A percentile compares a stretch with the other conserved stretches of the same genome.
These are phyloP conservation scores for Ascoidea tarda DNA, from an alignment of 805 yeast genomes.

Conservation along the genomic window DNA sequence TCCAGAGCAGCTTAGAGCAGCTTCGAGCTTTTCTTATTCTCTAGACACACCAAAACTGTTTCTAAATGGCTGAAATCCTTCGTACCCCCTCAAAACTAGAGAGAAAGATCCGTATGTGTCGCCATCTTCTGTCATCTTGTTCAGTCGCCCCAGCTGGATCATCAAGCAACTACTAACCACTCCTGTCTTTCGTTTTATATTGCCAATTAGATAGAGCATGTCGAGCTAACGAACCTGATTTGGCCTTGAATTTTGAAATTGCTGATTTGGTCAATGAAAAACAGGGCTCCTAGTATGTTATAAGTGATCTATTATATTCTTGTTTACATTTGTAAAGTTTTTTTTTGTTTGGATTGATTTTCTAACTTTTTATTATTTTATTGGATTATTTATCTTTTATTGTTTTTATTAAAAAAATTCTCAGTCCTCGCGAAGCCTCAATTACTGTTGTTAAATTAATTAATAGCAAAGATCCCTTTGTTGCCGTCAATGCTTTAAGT, in stretches of 20 bases:
- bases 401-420: neutral
- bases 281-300: constrained; percentile 50
- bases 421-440: constrained; percentile 78
- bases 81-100: too few relatives aligned
- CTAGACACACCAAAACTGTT: too few relatives aligned
- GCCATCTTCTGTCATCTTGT: too few relatives aligned
- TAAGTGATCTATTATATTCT: too few relatives aligned
- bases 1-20: too few relatives aligned
- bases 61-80: too few relatives aligned
- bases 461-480: constrained; percentile 73
- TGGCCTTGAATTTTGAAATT: constrained; percentile 78
- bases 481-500: constrained; percentile 71
- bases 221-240: constrained; percentile 58
- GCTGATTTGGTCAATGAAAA: constrained; percentile 89
- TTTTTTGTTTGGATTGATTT: neutral
- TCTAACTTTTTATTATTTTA: neutral
- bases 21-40: too few relatives aligned
- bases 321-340: neutral
- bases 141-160: too few relatives aligned
- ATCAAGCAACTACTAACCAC: too few relatives aligned
- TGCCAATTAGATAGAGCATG: constrained; percentile 21
- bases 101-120: too few relatives aligned
- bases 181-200: too few relatives aligned
- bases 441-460: constrained; percentile 69
- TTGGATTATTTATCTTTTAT: neutral